phyloP scores from a whole-genome alignment of 169 alveolate genomes.

The Cryptosporidium tyzzeri region DNA sequence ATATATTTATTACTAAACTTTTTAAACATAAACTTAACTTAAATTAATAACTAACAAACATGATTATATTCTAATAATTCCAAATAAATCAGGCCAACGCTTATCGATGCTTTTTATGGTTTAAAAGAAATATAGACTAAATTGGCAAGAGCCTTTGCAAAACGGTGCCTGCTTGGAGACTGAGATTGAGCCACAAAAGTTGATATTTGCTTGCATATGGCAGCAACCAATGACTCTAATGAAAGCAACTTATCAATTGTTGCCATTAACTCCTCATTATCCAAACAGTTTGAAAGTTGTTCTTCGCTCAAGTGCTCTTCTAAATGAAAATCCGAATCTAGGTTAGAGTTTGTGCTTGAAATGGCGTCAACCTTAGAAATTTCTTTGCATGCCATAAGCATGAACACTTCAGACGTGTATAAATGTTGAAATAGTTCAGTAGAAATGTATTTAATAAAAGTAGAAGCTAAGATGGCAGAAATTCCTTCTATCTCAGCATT shows the following conservation, averaged over 20 bases:
- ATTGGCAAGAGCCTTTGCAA: conserved; percentile 72
- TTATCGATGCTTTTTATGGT: conserved; percentile 1
- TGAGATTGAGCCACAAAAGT: conserved; percentile 75
- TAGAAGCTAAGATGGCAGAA: conserved; percentile 69
- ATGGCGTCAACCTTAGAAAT: conserved; percentile 2
- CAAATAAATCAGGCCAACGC: not conserved
- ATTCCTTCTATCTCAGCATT: conserved; percentile 28
- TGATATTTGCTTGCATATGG: conserved; percentile 71
- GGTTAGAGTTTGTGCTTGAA: not conserved
- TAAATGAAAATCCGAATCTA: not conserved
- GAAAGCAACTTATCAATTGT: conserved; percentile 59
- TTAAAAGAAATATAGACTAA: conserved; percentile 63
- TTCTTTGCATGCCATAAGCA: conserved; percentile 42
- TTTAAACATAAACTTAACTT: not conserved
- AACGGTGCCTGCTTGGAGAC: conserved; percentile 73
- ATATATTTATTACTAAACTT: not conserved
- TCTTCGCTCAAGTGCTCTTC: not conserved
- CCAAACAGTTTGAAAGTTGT: not conserved
- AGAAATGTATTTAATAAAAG: conserved; percentile 69
- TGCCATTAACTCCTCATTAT: conserved; percentile 57
- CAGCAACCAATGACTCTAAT: conserved; percentile 59
- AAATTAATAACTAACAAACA: not conserved
- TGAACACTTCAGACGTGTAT: conserved; percentile 55
- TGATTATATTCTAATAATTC: not conserved
- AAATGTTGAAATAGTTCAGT: conserved; percentile 60